A percentile compares a stretch with the other conserved stretches of the same genome.
phyloP scores from a whole-genome alignment of 768 basidiomycete species.

The Pulveroboletus sp. region DNA sequence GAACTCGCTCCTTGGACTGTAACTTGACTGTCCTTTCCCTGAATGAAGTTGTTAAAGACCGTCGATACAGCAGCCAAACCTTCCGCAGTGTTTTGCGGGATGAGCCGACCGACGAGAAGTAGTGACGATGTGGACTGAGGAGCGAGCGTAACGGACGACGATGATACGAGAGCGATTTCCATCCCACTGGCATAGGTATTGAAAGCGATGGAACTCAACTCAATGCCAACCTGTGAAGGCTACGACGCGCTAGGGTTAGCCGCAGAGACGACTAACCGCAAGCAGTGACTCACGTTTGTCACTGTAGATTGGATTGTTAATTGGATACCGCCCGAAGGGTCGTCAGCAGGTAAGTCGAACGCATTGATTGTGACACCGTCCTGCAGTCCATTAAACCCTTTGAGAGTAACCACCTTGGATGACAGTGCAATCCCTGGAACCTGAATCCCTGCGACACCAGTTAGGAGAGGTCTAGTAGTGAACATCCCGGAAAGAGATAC shows the following conservation, averaged over 20 bases:
- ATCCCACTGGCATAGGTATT: constrained; percentile 48
- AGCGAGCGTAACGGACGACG: constrained; percentile 46
- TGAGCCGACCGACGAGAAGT: constrained; percentile 55
- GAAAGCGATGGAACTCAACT: constrained; percentile 58
- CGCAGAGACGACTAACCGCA: neutral
- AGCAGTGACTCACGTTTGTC: constrained; percentile 45
- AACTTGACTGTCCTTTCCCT: constrained; percentile 58
- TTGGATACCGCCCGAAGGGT: constrained; percentile 67
- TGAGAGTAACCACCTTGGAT: constrained; percentile 55
- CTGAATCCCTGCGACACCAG: constrained; percentile 41
- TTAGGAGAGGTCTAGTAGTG: neutral
- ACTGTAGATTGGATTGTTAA: constrained; percentile 58
- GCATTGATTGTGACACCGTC: constrained; percentile 57
- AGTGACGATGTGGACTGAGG: constrained; percentile 51
- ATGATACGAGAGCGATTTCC: constrained; percentile 56
- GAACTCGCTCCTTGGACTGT: constrained; percentile 56
- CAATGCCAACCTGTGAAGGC: constrained; percentile 74
- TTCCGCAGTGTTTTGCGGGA: constrained; percentile 50
- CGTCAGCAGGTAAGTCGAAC: constrained; percentile 67
- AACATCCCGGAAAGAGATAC: constrained; percentile 27
- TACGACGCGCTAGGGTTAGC: constrained; percentile 22
- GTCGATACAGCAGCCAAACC: constrained; percentile 56
- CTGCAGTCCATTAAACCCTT: constrained; percentile 67
- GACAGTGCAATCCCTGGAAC: constrained; percentile 53
- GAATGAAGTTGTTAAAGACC: constrained; percentile 69